Evolutionary conservation across 768 basidiomycete genomes (phyloP).

Genomic region (Leccinum uliginosum): DNA sequence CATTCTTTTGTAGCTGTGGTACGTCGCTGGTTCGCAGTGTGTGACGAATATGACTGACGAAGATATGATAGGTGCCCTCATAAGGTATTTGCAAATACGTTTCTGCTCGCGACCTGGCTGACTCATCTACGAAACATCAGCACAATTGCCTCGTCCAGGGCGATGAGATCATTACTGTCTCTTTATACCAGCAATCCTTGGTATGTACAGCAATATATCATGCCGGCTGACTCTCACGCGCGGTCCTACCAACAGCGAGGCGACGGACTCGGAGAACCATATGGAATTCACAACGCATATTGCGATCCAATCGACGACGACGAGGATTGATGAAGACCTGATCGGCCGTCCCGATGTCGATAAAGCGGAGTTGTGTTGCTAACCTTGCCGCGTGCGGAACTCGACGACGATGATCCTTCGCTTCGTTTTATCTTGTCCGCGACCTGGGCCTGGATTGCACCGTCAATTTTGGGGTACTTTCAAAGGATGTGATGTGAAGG

Average conservation of each 20-base stretch:
- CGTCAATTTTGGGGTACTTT: not conserved
- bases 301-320: not conserved
- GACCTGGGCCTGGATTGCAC: not conserved
- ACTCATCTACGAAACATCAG: slow-evolving; percentile 1
- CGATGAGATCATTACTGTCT: slow-evolving; percentile 7
- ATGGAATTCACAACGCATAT: slow-evolving; percentile 13
- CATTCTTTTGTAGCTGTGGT: not conserved
- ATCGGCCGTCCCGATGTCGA: not conserved
- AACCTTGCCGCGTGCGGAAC: not conserved
- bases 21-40: not conserved
- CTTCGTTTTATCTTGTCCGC: not conserved
- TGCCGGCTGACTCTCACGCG: not conserved
- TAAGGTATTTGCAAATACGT: slow-evolving; percentile 7
- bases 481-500: not conserved
- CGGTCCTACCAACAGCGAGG: not conserved
- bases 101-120: not conserved
- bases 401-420: not conserved
- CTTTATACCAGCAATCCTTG: not conserved
- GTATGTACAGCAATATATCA: slow-evolving; percentile 9
- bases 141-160: slow-evolving; percentile 10
- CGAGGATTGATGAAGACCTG: not conserved
- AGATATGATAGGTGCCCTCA: slow-evolving; percentile 1
- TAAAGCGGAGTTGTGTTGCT: not conserved
- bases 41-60: slow-evolving; percentile 2
- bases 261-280: not conserved